phyloP scores from a whole-genome alignment of 768 basidiomycete genomes.

The Coprinellus micaceus region DNA sequence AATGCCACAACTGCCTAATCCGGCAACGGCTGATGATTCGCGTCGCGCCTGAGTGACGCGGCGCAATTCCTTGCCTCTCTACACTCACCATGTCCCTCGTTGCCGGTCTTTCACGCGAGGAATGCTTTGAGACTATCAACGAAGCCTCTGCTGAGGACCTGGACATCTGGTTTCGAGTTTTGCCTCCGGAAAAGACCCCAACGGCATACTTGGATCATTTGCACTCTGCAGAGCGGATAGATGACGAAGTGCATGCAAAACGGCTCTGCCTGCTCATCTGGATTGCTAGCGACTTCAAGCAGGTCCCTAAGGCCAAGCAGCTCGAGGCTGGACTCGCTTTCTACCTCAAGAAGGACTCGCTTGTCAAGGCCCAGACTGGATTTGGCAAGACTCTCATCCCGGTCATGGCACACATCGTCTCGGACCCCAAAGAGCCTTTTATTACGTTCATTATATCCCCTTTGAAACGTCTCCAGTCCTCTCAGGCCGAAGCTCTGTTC shows the following conservation, averaged over 20 bases:
- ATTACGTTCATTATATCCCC: constrained; percentile 18
- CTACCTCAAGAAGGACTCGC: constrained; percentile 13
- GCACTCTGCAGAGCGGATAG: not conserved
- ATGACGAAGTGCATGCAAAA: not conserved
- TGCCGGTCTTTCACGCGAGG: not conserved
- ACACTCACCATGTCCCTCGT: not conserved
- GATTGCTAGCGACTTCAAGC: not conserved
- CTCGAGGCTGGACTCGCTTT: constrained; percentile 19
- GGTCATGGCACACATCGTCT: constrained; percentile 21
- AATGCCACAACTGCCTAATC: no score
- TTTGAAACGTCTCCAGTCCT: constrained; percentile 18
- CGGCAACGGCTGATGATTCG: no score
- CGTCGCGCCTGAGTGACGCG: no score
- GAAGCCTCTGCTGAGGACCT: not conserved
- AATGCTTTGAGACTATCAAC: not conserved
- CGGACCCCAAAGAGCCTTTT: constrained; percentile 9
- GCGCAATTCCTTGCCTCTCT: not conserved
- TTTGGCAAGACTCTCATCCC: constrained; percentile 27
- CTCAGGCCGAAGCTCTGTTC: not conserved
- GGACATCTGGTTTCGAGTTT: not conserved
- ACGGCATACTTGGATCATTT: not conserved
- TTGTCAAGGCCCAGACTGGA: constrained; percentile 23
- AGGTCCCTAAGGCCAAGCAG: constrained; percentile 23
- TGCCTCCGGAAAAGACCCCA: not conserved
- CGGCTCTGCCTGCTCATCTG: not conserved